Conservation (phyloP, 1,284 basidiomycete species). For the Rhodofomes roseus region DNA sequence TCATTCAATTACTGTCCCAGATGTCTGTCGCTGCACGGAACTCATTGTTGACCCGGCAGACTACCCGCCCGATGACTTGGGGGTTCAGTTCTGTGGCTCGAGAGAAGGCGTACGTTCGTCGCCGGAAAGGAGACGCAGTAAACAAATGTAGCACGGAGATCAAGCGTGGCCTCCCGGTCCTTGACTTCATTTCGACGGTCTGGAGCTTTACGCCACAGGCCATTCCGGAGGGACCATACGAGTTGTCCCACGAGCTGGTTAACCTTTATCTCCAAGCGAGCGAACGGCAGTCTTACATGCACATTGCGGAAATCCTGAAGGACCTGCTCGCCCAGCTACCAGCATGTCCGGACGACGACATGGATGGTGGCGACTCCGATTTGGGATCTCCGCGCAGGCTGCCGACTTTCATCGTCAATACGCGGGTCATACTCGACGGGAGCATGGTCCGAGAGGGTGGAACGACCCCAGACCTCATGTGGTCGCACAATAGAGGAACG, state of each 20-base stretch:
- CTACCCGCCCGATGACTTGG: too few relatives aligned
- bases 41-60: too few relatives aligned
- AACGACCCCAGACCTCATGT: background rate
- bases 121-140: background rate
- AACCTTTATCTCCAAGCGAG: background rate
- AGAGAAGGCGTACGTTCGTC: background rate
- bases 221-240: background rate
- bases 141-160: background rate
- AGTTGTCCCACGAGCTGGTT: background rate
- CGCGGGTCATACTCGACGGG: background rate
- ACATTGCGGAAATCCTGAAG: background rate
- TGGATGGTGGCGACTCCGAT: background rate
- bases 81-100: background rate
- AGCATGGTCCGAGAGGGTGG: background rate
- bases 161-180: background rate
- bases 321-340: background rate
- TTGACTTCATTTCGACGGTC: background rate
- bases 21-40: too few relatives aligned
- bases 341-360: background rate
- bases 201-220: background rate
- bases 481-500: background rate
- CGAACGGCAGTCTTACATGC: background rate
- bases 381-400: background rate
- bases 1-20: too few relatives aligned
- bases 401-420: background rate